A percentile compares a stretch with the other conserved stretches of the same genome.
Evolutionary conservation across 140 eudicot genomes (phyloP).

Genomic region (Stevia rebaudiana): DNA sequence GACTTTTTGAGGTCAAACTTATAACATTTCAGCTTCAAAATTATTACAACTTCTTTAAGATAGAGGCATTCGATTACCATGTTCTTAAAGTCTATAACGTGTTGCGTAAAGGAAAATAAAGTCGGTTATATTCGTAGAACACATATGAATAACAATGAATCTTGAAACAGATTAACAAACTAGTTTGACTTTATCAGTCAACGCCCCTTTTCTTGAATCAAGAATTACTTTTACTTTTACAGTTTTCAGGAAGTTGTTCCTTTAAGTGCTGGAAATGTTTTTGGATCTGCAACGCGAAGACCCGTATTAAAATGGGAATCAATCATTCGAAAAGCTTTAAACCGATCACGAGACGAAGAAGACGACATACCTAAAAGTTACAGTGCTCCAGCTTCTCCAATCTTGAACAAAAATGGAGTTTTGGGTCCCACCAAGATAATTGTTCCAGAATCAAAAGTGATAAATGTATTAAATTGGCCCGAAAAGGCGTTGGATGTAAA

Average conservation of each 20-base stretch:
- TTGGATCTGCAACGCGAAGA: constrained; percentile 82
- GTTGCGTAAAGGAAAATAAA: background rate
- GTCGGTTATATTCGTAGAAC: background rate
- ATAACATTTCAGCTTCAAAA: background rate
- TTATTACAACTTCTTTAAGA: background rate
- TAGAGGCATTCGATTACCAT: background rate
- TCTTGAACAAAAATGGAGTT: constrained; percentile 33
- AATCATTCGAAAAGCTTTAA: constrained; percentile 74
- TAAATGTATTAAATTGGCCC: constrained; percentile 64
- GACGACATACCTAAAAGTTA: constrained; percentile 56
- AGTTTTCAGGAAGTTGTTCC: constrained; percentile 98
- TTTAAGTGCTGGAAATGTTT: constrained; percentile 84
- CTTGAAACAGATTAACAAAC: constrained; percentile 5
- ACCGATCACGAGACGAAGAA: constrained; percentile 45
- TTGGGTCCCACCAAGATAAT: constrained; percentile 8
- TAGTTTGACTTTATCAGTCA: constrained; percentile 17
- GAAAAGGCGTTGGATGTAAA: constrained; percentile 57
- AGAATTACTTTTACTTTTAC: constrained; percentile 12
- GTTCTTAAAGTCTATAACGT: background rate
- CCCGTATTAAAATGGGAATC: constrained; percentile 88
- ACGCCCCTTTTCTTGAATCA: background rate
- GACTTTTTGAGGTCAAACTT: constrained; percentile 24
- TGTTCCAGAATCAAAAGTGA: constrained; percentile 26
- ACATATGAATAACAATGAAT: background rate
- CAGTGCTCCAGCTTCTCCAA: constrained; percentile 94